A percentile compares a stretch with the other conserved stretches of the same genome.
phyloP scores from a whole-genome alignment of 2,329 filamentous ascomycete species.

The Beauveria sp. region DNA sequence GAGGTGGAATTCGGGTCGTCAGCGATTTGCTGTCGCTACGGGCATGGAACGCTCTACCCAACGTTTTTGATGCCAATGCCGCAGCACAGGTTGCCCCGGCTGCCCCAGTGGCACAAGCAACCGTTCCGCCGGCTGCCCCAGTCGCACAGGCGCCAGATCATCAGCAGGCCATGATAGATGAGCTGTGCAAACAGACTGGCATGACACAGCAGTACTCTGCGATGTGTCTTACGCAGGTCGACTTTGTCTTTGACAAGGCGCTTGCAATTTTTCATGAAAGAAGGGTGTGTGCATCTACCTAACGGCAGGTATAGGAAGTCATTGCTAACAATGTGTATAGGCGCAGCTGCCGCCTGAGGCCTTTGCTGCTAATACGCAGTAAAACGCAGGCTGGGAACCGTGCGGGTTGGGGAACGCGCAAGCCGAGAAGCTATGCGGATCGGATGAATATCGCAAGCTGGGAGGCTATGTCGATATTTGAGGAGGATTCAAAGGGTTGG shows the following conservation, averaged over 20 bases:
- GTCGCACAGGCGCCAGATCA: constrained; percentile 30
- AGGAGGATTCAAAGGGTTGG: not conserved
- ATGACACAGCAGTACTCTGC: constrained; percentile 75
- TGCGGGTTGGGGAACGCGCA: too few relatives aligned
- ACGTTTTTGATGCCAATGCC: constrained; percentile 29
- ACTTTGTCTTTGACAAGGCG: constrained; percentile 74
- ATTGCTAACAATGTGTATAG: constrained; percentile 21
- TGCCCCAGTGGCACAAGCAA: constrained; percentile 5
- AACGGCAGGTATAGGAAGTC: not conserved
- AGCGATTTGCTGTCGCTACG: constrained; percentile 72
- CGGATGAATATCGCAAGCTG: not conserved
- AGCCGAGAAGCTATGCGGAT: not conserved
- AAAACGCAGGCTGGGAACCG: not conserved
- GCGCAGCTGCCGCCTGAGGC: constrained; percentile 41
- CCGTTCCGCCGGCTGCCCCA: constrained; percentile 15
- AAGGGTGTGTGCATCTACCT: constrained; percentile 46
- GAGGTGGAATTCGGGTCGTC: constrained; percentile 62
- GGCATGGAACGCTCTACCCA: constrained; percentile 49
- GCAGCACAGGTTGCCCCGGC: constrained; percentile 17
- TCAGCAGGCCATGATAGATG: constrained; percentile 63
- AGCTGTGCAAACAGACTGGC: constrained; percentile 68
- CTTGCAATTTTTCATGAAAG: constrained; percentile 67
- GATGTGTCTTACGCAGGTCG: constrained; percentile 71
- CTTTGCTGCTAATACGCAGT: constrained; percentile 24
- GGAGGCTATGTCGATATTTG: not conserved